Conservation (phyloP, 2,329 filamentous ascomycete genomes). For the Colletotrichum paranaense region DNA sequence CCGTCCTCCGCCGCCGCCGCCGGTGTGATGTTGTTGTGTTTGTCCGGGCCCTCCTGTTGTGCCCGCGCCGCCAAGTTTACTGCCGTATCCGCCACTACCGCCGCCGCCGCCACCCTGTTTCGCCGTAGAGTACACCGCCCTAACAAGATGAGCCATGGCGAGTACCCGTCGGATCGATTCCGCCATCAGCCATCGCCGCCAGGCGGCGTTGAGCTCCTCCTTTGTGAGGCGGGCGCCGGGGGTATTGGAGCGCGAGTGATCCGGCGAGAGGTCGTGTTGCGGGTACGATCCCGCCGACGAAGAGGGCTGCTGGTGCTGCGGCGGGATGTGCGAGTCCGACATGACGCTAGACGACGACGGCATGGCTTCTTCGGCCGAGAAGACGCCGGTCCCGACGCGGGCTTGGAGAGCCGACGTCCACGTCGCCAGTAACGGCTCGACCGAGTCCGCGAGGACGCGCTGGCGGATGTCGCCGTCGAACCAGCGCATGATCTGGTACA, state of each 20-base stretch:
- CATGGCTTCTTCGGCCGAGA: slow-evolving; percentile 24
- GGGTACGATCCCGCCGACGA: slow-evolving; percentile 20
- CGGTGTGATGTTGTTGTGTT: neutral
- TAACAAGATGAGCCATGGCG: slow-evolving; percentile 33
- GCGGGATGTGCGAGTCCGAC: slow-evolving; percentile 10
- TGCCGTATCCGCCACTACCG: neutral
- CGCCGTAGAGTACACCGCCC: slow-evolving; percentile 34
- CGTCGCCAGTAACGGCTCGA: slow-evolving; percentile 34
- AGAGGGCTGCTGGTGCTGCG: slow-evolving; percentile 12
- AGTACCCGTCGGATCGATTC: slow-evolving; percentile 36
- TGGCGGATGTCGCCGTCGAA: slow-evolving; percentile 40
- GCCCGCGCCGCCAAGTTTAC: slow-evolving; percentile 7
- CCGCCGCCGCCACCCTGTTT: slow-evolving; percentile 25
- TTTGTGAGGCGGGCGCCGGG: slow-evolving; percentile 15
- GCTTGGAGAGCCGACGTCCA: slow-evolving; percentile 36
- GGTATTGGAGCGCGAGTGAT: slow-evolving; percentile 25
- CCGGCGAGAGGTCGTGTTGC: slow-evolving; percentile 24
- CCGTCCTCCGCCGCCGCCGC: slow-evolving; percentile 5
- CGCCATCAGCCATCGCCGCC: slow-evolving; percentile 37
- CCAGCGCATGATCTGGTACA: slow-evolving; percentile 41
- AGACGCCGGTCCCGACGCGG: slow-evolving; percentile 30
- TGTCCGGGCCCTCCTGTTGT: neutral
- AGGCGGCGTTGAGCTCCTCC: slow-evolving; percentile 34
- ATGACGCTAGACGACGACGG: slow-evolving; percentile 4
- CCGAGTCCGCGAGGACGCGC: slow-evolving; percentile 38